A percentile compares a stretch with the other conserved stretches of the same genome.
phyloP scores from a whole-genome alignment of 805 yeast species.

The Metschnikowia sp. region DNA sequence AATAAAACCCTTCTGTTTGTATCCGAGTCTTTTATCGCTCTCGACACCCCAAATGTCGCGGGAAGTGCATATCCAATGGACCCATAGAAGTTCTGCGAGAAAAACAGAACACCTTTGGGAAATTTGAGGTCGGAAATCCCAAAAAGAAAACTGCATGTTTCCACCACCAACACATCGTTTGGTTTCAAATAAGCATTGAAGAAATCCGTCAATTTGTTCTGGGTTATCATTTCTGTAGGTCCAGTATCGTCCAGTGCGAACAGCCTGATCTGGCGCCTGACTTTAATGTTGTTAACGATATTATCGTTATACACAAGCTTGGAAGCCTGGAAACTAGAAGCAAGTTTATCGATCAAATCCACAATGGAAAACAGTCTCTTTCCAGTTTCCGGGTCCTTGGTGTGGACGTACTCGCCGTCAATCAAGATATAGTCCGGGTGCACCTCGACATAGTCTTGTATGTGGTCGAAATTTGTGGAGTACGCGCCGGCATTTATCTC shows the following conservation, averaged over 20 bases:
- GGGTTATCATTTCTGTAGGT: constrained; percentile 20
- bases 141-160: constrained; percentile 81
- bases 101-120: constrained; percentile 48
- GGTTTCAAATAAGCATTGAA: constrained; percentile 43
- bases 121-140: constrained; percentile 65
- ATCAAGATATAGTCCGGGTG: constrained; percentile 40
- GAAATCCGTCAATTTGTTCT: constrained; percentile 32
- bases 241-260: constrained; percentile 5
- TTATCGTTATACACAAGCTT: constrained; percentile 7
- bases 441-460: constrained; percentile 29
- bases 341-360: constrained; percentile 33
- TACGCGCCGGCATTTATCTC: constrained; percentile 30
- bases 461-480: constrained; percentile 17
- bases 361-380: constrained; percentile 25
- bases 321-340: constrained; percentile 16
- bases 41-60: constrained; percentile 74
- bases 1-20: constrained; percentile 56
- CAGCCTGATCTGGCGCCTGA: constrained; percentile 9
- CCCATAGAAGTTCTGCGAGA: constrained; percentile 74
- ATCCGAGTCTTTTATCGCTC: constrained; percentile 61
- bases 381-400: constrained; percentile 21
- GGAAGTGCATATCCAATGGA: constrained; percentile 91
- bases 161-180: constrained; percentile 70
- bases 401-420: constrained; percentile 23
- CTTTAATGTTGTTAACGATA: constrained; percentile 14